Base-by-base conservation (phyloP, 2,329 filamentous ascomycete species). In the Scedosporium boydii region DNA sequence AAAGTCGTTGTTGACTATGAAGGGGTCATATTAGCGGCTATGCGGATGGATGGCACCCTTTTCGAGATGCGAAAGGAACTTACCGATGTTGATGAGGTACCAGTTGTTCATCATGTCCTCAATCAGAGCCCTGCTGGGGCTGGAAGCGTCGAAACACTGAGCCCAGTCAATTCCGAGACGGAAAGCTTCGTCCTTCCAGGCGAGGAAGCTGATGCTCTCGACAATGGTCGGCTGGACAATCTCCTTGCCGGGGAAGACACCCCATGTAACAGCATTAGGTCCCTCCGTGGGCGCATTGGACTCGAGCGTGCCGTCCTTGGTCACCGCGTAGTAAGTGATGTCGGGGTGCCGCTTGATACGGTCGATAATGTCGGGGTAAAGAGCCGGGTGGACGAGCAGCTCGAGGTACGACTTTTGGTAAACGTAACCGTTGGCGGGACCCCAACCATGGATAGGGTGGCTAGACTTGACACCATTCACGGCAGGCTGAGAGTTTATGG, bases 151-250 rank as follows among this genome's bases (percentile, higher is more conserved):
- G 71, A 96, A 91, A 73, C 95, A 99, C 70, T 91, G 90, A 23
- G 91, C 90, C 95, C 95, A 99, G 71, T 99, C 93, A 63, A 89
- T 83, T 62, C 95, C 95, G 9, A 99, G 83, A 65, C 90, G 86
- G 80, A 92, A 99, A 16, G 96, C 96, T 76, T 99, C 95, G 68
- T 99, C 95, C 77, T 96, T 96, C 95, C 95, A 99, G 2, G 95
- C 95, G 61, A 99, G 80, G 83, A 99, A 99, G 73, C 91, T 96
- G 73, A 99, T 88, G 18, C 91, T 96, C 78, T 99, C 95, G 60
- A 99, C 95, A 69, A 99, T 97, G n/a, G 95, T 99, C 14, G 95
- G 95, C 75, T 99, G 95, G n/a, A 99, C 93, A 71, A 99, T 97
- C 76, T 99, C 95, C 74, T 98, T 96, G 63, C 95, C 95, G 0